phyloP scores from a whole-genome alignment of 441 rosid species.

The Mallotus japonicus region DNA sequence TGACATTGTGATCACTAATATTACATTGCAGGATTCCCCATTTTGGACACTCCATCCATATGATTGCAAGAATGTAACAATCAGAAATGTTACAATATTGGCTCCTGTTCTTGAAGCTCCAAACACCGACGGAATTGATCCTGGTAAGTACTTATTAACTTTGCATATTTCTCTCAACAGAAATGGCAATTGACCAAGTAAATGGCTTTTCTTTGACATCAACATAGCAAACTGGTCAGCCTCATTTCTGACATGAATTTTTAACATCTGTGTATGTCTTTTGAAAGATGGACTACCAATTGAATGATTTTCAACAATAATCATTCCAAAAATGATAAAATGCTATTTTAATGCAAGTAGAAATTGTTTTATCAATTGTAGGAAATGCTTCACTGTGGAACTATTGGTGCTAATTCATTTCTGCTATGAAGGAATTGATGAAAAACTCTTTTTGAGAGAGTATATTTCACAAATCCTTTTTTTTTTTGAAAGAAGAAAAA shows the following conservation, averaged over 20 bases:
- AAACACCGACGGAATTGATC: slow-evolving; percentile 97
- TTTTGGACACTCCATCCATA: slow-evolving; percentile 97
- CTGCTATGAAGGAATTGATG: not conserved
- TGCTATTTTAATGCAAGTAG: not conserved
- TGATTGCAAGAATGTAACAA: slow-evolving; percentile 85
- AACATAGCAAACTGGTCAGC: slow-evolving; percentile 1
- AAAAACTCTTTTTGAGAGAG: not conserved
- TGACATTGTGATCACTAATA: slow-evolving; percentile 66
- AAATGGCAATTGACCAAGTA: not conserved
- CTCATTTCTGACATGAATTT: not conserved
- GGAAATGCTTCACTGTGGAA: slow-evolving; percentile 1
- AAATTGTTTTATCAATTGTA: not conserved
- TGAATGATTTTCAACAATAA: not conserved
- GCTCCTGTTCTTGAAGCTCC: slow-evolving; percentile 83
- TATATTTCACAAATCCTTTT: not conserved
- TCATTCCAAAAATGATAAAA: not conserved
- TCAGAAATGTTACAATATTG: slow-evolving; percentile 74
- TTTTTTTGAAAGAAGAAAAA: not conserved
- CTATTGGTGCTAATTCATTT: not conserved
- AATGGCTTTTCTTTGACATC: slow-evolving; percentile 8
- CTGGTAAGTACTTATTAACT: slow-evolving; percentile 45
- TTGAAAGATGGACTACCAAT: not conserved
- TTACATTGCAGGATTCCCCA: slow-evolving; percentile 85
- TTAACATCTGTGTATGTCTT: not conserved
- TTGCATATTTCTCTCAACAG: not conserved